Conservation (phyloP, 352 stramenopile species). For the Thraustotheca clavata region DNA sequence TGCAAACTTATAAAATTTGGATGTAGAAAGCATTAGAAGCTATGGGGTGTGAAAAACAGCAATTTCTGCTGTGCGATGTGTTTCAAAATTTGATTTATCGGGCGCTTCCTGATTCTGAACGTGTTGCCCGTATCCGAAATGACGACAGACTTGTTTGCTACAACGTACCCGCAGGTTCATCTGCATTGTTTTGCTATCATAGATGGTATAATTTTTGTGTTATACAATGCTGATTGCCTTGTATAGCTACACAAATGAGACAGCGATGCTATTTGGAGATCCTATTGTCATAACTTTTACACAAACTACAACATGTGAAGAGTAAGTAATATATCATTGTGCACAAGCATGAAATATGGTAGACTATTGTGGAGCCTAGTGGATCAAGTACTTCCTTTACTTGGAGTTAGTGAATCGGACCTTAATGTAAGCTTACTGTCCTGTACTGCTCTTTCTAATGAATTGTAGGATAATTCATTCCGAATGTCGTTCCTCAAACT, state of each 20-base stretch:
- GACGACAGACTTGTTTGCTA: slow-evolving; percentile 73
- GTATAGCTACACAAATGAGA: background rate
- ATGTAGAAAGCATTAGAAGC: slow-evolving; percentile 11
- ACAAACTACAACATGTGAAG: slow-evolving; percentile 44
- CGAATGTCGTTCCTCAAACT: background rate
- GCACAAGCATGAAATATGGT: background rate
- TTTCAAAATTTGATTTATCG: slow-evolving; percentile 75
- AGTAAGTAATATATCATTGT: slow-evolving; percentile 27
- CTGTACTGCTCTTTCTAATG: too few species aligned
- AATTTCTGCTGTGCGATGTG: slow-evolving; percentile 51
- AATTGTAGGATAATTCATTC: background rate
- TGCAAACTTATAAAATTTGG: background rate
- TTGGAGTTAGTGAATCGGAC: background rate
- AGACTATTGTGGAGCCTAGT: slow-evolving; percentile 11
- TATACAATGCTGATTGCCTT: background rate
- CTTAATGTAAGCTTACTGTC: background rate
- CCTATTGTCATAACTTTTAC: slow-evolving; percentile 61
- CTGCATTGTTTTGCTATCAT: slow-evolving; percentile 58
- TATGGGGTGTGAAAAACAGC: background rate
- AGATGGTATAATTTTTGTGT: slow-evolving; percentile 26
- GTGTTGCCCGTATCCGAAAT: slow-evolving; percentile 46
- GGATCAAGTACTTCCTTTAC: background rate
- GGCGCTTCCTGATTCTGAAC: slow-evolving; percentile 53
- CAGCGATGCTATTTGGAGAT: slow-evolving; percentile 36
- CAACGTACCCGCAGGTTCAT: slow-evolving; percentile 31